Percentiles rank a stretch among this genome's conserved stretches.
Evolutionary conservation across 768 basidiomycete genomes (phyloP).

Genomic region (Sistotremastrum suecicum): DNA sequence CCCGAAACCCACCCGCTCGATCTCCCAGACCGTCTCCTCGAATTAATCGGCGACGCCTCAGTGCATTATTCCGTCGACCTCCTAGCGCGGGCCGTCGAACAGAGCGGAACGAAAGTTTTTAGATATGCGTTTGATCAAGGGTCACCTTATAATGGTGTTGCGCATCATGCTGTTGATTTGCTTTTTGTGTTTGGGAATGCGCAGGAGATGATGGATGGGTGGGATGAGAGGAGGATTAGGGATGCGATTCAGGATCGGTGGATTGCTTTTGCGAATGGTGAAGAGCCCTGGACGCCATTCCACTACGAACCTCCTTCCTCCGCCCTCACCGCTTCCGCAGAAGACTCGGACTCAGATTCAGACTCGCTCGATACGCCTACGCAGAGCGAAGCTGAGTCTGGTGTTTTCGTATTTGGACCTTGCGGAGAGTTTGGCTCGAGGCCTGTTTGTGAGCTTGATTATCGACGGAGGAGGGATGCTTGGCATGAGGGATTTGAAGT

Average conservation of each 20-base stretch:
- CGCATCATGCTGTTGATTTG: slow-evolving; percentile 61
- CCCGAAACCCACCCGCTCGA: slow-evolving; percentile 34
- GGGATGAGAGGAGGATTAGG: slow-evolving; percentile 30
- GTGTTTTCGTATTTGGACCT: slow-evolving; percentile 64
- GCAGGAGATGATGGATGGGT: slow-evolving; percentile 22
- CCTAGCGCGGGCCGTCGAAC: slow-evolving; percentile 35
- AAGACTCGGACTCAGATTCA: too few relatives aligned
- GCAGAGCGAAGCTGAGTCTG: background rate
- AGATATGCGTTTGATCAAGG: slow-evolving; percentile 78
- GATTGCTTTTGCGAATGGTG: slow-evolving; percentile 63
- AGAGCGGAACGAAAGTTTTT: slow-evolving; percentile 52
- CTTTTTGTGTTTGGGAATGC: slow-evolving; percentile 67
- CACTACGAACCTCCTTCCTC: background rate
- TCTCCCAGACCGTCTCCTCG: slow-evolving; percentile 52
- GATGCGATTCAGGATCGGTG: slow-evolving; percentile 61
- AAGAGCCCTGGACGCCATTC: slow-evolving; percentile 45
- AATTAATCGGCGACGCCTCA: slow-evolving; percentile 60
- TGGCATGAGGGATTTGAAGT: slow-evolving; percentile 61
- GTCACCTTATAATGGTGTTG: slow-evolving; percentile 44
- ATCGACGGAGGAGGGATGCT: slow-evolving; percentile 38
- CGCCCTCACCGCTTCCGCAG: too few relatives aligned
- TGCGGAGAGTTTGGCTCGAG: slow-evolving; percentile 74
- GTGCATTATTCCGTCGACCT: slow-evolving; percentile 69
- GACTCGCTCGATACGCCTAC: background rate
- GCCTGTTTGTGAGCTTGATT: slow-evolving; percentile 46